Evolutionary conservation across 345 rosid species (phyloP).

Genomic region (Gossypium raimondii): DNA sequence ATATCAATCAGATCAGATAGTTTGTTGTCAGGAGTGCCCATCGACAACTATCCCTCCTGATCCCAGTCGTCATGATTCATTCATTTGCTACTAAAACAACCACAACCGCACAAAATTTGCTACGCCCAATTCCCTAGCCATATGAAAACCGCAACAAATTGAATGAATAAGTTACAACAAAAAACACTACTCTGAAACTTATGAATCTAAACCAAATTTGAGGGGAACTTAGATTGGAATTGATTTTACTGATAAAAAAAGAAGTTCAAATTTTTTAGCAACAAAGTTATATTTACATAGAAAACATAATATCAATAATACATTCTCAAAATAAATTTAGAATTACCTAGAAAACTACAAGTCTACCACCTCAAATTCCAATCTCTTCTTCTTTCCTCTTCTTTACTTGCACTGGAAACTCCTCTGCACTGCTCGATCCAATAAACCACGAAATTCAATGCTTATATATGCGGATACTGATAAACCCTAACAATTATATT

Average conservation of each 20-base stretch:
- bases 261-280: background rate
- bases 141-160: conserved; percentile 9
- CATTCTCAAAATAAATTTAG: background rate
- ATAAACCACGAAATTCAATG: background rate
- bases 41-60: conserved; percentile 54
- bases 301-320: background rate
- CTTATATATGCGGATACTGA: background rate
- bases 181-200: background rate
- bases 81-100: conserved; percentile 48
- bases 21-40: conserved; percentile 76
- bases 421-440: conserved; percentile 11
- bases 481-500: background rate
- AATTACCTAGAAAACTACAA: conserved; percentile 1
- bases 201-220: background rate
- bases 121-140: conserved; percentile 14
- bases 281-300: background rate
- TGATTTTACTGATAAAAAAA: background rate
- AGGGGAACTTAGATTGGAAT: background rate
- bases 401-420: background rate
- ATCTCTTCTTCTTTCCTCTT: background rate
- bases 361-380: background rate
- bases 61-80: conserved; percentile 51
- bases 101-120: conserved; percentile 6
- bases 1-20: conserved; percentile 64
- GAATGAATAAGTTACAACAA: background rate